phyloP scores from a whole-genome alignment of 1,139 yeast species.

The Meyerozyma athensensis region DNA sequence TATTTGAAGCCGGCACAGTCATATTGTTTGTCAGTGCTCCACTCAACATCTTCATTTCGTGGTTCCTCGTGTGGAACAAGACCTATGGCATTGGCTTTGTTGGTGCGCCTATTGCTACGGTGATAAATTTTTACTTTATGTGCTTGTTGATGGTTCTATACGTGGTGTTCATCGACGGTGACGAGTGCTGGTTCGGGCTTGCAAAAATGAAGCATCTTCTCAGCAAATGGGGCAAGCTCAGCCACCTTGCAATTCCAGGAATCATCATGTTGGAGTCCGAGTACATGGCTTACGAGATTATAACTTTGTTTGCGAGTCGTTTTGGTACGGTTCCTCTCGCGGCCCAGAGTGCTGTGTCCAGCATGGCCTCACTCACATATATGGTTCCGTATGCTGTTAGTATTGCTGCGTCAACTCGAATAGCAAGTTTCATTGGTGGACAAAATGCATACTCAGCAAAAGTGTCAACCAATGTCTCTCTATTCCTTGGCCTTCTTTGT shows the following conservation, averaged over 20 bases:
- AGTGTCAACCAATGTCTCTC: conserved; percentile 60
- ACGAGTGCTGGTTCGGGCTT: conserved; percentile 69
- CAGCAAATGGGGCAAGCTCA: conserved; percentile 56
- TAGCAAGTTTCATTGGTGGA: conserved; percentile 86
- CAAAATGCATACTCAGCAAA: conserved; percentile 58
- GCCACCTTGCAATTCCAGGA: conserved; percentile 65
- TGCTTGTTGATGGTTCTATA: conserved; percentile 48
- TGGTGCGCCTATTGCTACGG: conserved; percentile 74
- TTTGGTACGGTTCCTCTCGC: conserved; percentile 82
- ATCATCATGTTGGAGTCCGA: conserved; percentile 72
- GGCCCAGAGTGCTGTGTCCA: conserved; percentile 83
- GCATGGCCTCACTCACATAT: conserved; percentile 73
- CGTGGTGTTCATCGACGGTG: conserved; percentile 55
- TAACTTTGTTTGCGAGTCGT: conserved; percentile 69
- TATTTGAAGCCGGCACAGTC: conserved; percentile 85
- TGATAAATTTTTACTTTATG: conserved; percentile 69
- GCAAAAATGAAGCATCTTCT: conserved; percentile 42
- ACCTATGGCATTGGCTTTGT: conserved; percentile 57
- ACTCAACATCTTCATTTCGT: conserved; percentile 63
- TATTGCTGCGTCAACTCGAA: conserved; percentile 81
- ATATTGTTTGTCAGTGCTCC: conserved; percentile 79
- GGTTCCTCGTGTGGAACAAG: conserved; percentile 73
- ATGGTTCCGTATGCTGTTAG: conserved; percentile 89
- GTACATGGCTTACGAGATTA: conserved; percentile 65
- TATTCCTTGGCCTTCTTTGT: conserved; percentile 51